Percentiles rank a stretch among this genome's conserved stretches.
Evolutionary conservation across 345 rosid genomes (phyloP).

Genomic region (Camelina laxa): DNA sequence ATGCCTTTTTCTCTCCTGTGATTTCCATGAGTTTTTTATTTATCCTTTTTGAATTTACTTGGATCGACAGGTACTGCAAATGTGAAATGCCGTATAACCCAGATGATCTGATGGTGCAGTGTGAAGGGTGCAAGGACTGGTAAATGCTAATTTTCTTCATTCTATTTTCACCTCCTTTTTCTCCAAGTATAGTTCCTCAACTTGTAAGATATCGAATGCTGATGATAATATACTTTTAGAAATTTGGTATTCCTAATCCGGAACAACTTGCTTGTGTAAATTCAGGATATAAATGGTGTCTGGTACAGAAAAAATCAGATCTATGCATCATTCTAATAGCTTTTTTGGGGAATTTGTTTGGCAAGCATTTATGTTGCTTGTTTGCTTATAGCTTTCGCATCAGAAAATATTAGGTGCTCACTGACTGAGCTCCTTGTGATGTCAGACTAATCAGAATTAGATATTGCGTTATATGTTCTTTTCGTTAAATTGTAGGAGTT

Average conservation of each 20-base stretch:
- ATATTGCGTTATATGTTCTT: neutral
- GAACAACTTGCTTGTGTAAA: slow-evolving; percentile 11
- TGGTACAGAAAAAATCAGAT: neutral
- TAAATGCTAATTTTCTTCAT: slow-evolving; percentile 44
- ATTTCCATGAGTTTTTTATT: slow-evolving; percentile 27
- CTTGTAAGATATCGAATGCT: neutral
- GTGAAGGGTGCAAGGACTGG: slow-evolving; percentile 96
- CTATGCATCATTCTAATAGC: neutral
- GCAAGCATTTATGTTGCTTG: neutral
- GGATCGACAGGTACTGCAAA: slow-evolving; percentile 73
- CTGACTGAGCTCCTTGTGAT: neutral
- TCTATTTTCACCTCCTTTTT: neutral
- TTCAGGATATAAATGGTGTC: neutral
- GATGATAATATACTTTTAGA: neutral
- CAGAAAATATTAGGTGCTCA: neutral
- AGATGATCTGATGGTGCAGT: slow-evolving; percentile 91
- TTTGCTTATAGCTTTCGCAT: neutral
- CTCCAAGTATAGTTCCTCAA: neutral
- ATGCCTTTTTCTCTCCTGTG: neutral
- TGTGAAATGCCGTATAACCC: slow-evolving; percentile 98
- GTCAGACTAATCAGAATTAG: neutral
- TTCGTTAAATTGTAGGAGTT: slow-evolving; percentile 12
- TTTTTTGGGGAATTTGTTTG: neutral
- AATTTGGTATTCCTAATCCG: neutral
- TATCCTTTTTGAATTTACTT: slow-evolving; percentile 15